phyloP scores from a whole-genome alignment of 179 eudicot species.

The Beta corolliflora region DNA sequence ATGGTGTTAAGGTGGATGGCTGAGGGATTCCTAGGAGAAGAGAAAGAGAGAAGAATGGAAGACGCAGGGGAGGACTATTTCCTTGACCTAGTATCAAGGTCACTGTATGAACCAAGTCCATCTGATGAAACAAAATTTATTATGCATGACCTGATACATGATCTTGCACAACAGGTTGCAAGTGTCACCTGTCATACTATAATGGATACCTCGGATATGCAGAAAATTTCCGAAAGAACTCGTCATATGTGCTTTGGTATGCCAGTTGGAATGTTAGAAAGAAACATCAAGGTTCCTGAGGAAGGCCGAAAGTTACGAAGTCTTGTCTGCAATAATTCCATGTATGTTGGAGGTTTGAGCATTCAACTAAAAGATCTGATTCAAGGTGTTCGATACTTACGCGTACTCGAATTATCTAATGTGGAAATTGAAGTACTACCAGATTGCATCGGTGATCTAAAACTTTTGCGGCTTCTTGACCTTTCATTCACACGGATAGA shows the following conservation, averaged over 20 bases:
- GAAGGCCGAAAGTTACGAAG: background rate
- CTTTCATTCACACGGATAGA: background rate
- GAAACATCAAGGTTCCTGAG: background rate
- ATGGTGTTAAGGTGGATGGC: conserved; percentile 20
- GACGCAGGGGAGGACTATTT: conserved; percentile 17
- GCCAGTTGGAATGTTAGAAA: background rate
- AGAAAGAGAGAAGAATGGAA: background rate
- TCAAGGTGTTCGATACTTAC: background rate
- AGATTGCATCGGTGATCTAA: background rate
- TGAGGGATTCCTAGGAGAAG: background rate
- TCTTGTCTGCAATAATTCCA: background rate
- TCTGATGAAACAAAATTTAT: background rate
- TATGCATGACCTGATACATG: conserved; percentile 37
- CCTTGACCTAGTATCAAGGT: conserved; percentile 26
- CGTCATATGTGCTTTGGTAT: background rate
- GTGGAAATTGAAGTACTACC: background rate
- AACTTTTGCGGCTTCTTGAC: background rate
- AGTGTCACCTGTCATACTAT: background rate
- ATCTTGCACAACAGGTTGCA: conserved; percentile 30
- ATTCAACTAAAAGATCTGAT: background rate
- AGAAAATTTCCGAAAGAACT: background rate
- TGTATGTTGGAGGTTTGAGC: too few relatives aligned
- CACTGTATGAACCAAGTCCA: conserved; percentile 3
- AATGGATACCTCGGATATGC: background rate
- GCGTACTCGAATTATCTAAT: background rate